Evolutionary conservation across 2,329 filamentous ascomycete genomes (phyloP), one percentile per base, ranked within the genome.

Genomic region (Curvularia spicifera): DNA sequence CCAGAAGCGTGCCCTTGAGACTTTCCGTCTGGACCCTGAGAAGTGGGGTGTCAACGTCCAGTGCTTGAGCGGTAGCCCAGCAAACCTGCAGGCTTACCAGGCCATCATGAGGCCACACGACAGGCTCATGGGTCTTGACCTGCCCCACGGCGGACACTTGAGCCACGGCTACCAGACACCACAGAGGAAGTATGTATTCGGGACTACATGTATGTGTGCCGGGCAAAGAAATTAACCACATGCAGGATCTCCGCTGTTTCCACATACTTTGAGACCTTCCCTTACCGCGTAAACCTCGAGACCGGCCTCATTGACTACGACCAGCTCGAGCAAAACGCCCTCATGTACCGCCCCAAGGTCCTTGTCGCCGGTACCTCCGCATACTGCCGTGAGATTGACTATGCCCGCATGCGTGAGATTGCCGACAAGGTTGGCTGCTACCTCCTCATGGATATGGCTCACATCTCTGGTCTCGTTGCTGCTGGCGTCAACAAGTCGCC

Each of bases 41-140:
- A 88, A 96, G 80, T 98, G 94, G 94, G 94, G 95, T 61, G 94
- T 98, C 74, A 98, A 98, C 71, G 94, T 98, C 24, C 94, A 98
- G 71, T 75, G 73, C 80, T 83, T 97, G 76, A 91, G 88, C 75
- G 95, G 95, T 72, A 93, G 89, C 79, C 95, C 95, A 70, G 95
- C 95, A 82, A 99, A 99, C 82, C 84, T 99, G 69, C 93, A 98
- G 85, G 93, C 96, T 70, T 99, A 98, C 85, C 93, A 97, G 84
- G 95, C 95, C 71, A 87, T 99, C 75, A 96, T 98, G 87, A 91
- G 91, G 76, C 89, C 92, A 56, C 94, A 98, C 80, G 95, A 97
- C 69, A 90, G 95, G 74, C 84, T 99, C 69, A 99, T 99, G 95
- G 95, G 95, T 73, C 85, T 97, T 69, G 93, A 97, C 77, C 87